Conservation (phyloP, 1,284 basidiomycete genomes). For the Pterula multifida region DNA sequence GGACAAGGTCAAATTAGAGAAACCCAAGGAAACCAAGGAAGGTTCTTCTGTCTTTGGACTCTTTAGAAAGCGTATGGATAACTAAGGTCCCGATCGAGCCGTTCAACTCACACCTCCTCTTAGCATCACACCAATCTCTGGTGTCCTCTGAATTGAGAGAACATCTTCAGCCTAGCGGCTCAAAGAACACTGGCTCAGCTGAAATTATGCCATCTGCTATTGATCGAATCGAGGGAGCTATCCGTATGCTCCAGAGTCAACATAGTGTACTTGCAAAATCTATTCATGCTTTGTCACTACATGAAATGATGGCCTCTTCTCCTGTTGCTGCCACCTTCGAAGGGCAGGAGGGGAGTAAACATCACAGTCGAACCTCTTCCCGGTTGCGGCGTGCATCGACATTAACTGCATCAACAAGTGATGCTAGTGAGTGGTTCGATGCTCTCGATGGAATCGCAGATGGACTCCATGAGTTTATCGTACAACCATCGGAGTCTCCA, state of each 20-base stretch:
- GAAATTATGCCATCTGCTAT: neutral
- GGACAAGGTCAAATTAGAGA: conserved; percentile 31
- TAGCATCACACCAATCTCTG: neutral
- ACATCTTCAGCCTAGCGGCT: neutral
- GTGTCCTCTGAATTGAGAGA: neutral
- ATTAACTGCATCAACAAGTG: conserved; percentile 44
- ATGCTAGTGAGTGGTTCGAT: conserved; percentile 60
- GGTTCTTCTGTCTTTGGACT: conserved; percentile 30
- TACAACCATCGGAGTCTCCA: conserved; percentile 32
- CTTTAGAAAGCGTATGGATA: conserved; percentile 41
- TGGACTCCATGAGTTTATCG: conserved; percentile 57
- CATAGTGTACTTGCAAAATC: neutral
- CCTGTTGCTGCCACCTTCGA: neutral
- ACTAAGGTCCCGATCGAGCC: neutral
- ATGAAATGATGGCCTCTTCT: neutral
- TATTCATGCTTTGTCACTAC: neutral
- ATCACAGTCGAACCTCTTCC: neutral
- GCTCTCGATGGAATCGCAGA: conserved; percentile 39
- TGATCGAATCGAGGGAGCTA: neutral
- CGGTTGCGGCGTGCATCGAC: conserved; percentile 29
- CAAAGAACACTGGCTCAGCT: neutral
- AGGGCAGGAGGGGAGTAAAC: neutral
- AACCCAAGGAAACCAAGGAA: conserved; percentile 25
- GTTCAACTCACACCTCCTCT: conserved; percentile 7
- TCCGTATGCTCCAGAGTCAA: neutral